Conservation (phyloP, 345 rosid species). For the Psidium guajava region DNA sequence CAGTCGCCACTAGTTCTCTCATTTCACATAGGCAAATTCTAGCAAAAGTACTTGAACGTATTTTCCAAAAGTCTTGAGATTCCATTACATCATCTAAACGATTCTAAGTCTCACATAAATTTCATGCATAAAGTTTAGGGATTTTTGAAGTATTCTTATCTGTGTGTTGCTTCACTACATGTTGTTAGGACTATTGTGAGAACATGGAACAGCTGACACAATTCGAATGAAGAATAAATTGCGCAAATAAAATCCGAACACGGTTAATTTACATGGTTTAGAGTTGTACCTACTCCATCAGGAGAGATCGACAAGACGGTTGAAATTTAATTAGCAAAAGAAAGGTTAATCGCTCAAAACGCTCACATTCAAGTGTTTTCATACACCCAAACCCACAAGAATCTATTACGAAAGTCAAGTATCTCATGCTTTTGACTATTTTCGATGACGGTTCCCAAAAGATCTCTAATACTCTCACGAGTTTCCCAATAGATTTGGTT, state of each 20-base stretch:
- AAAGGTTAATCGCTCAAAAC: not conserved
- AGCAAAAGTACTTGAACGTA: not conserved
- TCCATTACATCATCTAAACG: not conserved
- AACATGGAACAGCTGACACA: not conserved
- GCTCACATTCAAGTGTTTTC: not conserved
- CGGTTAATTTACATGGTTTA: not conserved
- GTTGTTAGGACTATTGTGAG: not conserved
- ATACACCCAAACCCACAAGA: not conserved
- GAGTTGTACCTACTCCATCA: not conserved
- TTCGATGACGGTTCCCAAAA: fast-evolving
- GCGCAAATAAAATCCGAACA: not conserved
- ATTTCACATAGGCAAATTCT: not conserved
- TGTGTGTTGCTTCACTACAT: not conserved
- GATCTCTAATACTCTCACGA: not conserved
- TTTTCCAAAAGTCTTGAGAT: not conserved
- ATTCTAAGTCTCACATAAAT: not conserved
- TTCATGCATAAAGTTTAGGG: not conserved
- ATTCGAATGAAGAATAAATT: not conserved
- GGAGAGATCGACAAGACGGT: not conserved
- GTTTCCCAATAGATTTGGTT: not conserved
- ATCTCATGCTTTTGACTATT: not conserved
- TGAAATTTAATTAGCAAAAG: not conserved
- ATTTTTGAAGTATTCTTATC: not conserved
- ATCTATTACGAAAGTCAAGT: not conserved
- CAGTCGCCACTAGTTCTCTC: not conserved